Percentiles rank a stretch among this genome's conserved stretches.
These are phyloP conservation scores for Coccomyxa subellipsoidea DNA, from an alignment of 163 green algal species.

Conservation along the genomic window DNA sequence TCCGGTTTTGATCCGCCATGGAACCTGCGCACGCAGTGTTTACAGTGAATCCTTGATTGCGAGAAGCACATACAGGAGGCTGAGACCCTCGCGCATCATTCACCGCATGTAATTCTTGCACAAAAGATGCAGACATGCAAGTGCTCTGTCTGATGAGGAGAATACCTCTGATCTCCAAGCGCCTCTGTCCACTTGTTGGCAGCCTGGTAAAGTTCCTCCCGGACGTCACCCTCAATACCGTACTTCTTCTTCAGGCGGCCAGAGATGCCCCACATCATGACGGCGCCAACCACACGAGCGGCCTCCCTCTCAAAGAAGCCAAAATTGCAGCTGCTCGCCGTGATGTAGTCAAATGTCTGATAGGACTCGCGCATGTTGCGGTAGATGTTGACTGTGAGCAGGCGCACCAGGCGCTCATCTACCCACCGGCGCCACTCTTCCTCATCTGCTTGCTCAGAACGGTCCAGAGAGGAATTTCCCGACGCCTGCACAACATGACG, in stretches of 20 bases:
- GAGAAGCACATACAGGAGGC: too few relatives aligned
- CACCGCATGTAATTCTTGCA: too few relatives aligned
- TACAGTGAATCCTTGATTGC: too few relatives aligned
- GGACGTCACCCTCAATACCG: slow-evolving; percentile 77
- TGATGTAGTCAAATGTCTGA: slow-evolving; percentile 97
- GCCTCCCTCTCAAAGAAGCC: slow-evolving; percentile 49
- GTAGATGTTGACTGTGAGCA: slow-evolving; percentile 98
- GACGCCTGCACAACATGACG: not conserved
- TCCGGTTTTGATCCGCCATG: slow-evolving; percentile 75
- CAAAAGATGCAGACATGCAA: too few relatives aligned
- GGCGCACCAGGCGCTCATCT: slow-evolving; percentile 53
- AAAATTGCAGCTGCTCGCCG: slow-evolving; percentile 56
- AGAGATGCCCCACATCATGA: slow-evolving; percentile 85
- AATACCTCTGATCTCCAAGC: slow-evolving; percentile 10
- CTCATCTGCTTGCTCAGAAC: slow-evolving; percentile 50
- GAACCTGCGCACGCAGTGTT: slow-evolving; percentile 36
- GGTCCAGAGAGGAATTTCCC: not conserved
- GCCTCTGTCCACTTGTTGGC: slow-evolving; percentile 72
- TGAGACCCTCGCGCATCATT: too few relatives aligned
- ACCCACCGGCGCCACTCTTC: slow-evolving; percentile 91
- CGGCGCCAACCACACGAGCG: slow-evolving; percentile 68
- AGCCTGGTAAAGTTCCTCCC: slow-evolving; percentile 59
- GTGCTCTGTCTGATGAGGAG: too few relatives aligned
- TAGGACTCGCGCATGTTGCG: slow-evolving; percentile 80
- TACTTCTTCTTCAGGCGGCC: slow-evolving; percentile 83